Percentiles rank a stretch among this genome's conserved stretches.
phyloP scores from a whole-genome alignment of 768 basidiomycete species.

The Gautieria morchelliformis region DNA sequence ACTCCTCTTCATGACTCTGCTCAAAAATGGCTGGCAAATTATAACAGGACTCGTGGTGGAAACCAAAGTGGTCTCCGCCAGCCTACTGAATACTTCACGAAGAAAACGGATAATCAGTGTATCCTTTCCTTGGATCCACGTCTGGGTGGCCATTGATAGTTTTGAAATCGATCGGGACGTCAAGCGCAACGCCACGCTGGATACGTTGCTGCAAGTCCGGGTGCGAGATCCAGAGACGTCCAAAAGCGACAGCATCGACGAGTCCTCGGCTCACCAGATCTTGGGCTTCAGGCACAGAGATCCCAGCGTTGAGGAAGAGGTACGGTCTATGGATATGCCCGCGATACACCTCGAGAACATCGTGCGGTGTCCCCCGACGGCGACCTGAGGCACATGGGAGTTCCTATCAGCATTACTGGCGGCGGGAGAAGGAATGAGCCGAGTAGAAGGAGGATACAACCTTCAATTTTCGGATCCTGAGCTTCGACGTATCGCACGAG shows the following conservation, averaged over 20 bases:
- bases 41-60: neutral
- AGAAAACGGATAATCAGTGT: constrained; percentile 7
- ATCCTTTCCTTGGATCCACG: constrained; percentile 4
- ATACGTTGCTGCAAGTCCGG: constrained; percentile 33
- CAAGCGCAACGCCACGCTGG: constrained; percentile 19
- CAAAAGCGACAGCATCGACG: constrained; percentile 29
- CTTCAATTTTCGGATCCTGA: neutral
- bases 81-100: neutral
- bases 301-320: constrained; percentile 28
- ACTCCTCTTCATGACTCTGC: neutral
- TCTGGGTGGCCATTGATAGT: neutral
- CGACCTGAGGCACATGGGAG: constrained; percentile 19
- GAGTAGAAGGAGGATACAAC: neutral
- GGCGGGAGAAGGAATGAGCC: neutral
- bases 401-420: neutral
- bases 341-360: constrained; percentile 30
- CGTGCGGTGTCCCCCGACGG: constrained; percentile 27
- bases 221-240: constrained; percentile 29
- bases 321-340: constrained; percentile 23
- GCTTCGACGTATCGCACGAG: constrained; percentile 1
- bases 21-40: neutral
- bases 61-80: neutral
- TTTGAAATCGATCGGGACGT: constrained; percentile 11
- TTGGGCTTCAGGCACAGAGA: constrained; percentile 30
- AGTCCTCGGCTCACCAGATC: constrained; percentile 25